Base-by-base conservation (phyloP, 177 flowering plant genomes). In the Vitis hybrid region DNA sequence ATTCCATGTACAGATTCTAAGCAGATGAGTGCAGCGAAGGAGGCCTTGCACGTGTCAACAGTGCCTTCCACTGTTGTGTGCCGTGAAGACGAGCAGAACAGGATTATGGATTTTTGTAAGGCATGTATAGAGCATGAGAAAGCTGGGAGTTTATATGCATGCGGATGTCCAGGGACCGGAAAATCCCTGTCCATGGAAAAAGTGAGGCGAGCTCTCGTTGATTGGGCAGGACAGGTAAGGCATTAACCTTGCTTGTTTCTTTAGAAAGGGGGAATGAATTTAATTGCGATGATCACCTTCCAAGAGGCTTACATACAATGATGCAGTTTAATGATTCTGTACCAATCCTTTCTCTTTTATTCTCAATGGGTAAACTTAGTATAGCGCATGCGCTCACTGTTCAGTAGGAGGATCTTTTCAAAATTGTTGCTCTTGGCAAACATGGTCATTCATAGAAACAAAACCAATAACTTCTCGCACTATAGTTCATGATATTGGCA, bases 101-200 rank as follows among this genome's bases (percentile, higher is more conserved):
- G 75, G 81, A 77, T 92, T 64, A 79, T 92, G 71, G 91, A 92
- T 62, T 95, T 93, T 74, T 92, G 96, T 71, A 90, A 88, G 84
- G 62, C 64, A 3, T 82, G 87, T 69, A 73, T 95, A 10, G 84
- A 88, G 67, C 80, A 86, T 47, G 85, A 83, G 66, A 92, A 81
- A 74, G 80, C 94, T 33, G 97, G 95, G 64, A 95, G 98, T 74
- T 77, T 92, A 57, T 91, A 89, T 70, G 77, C 84, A 1, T 92
- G 97, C 75, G 98, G 98, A 12, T 92, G 94, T 68, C 98, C 98
- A 0, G 98, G 98, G 73, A 95, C 98, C 9, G 98, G 98, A 50
- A 95, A 95, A 76, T 84, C 98, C 1, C 67, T 92, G 71, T 89
- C 91, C 1, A 80, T 95, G 82, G 94, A 88, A 65, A 91, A 85